Base-by-base conservation (phyloP, 1,284 basidiomycete genomes). In the Bjerkandera adusta region DNA sequence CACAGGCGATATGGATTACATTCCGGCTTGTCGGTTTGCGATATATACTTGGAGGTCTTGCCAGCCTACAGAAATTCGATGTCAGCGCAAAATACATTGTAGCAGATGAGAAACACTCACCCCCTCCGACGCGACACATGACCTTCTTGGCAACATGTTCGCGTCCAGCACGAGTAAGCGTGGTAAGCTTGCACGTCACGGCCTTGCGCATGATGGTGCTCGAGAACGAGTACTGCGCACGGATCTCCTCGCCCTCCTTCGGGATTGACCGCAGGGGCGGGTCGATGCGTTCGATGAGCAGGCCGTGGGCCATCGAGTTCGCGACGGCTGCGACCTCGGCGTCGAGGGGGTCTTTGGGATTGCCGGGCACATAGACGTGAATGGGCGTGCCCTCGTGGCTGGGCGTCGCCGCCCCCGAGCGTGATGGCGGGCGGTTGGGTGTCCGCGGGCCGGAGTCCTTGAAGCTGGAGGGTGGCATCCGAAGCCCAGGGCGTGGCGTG, bases 71-170 rank as follows among this genome's bases (percentile, higher is more conserved):
- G 45, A 24, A 35, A 34, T 15, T 20, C n/a, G n/a, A 13, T 13
- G n/a, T 30, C 27, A 10, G 6, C n/a, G n/a, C n/a, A n/a, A 48
- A 30, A 30, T 12, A 26, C n/a, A 10, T 25, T 45, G 33, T 55
- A 24, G 48, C 32, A 32, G 42, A 25, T 10, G 44, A 43, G 48
- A 38, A 25, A 29, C 6, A 72, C 81, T 62, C 54, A 84, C 86
- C 88, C 63, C 89, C 89, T 46, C 88, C 89, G 46, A 92, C 83
- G 51, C 88, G 80, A 66, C 84, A 89, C 83, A 93, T 85, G 21
- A 92, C 90, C 65, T 90, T 91, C 76, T 85, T 88, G 47, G 77
- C 36, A 24, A 36, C 81, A 44, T 59, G 58, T 44, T 74, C 71
- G 62, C 81, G 76, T 3, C 77, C 75, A 6, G 75, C 65, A 37